Percentiles rank a stretch among this genome's conserved stretches.
These are phyloP conservation scores for Plasmodium yoelii DNA, from an alignment of 169 alveolate genomes.

Conservation along the genomic window DNA sequence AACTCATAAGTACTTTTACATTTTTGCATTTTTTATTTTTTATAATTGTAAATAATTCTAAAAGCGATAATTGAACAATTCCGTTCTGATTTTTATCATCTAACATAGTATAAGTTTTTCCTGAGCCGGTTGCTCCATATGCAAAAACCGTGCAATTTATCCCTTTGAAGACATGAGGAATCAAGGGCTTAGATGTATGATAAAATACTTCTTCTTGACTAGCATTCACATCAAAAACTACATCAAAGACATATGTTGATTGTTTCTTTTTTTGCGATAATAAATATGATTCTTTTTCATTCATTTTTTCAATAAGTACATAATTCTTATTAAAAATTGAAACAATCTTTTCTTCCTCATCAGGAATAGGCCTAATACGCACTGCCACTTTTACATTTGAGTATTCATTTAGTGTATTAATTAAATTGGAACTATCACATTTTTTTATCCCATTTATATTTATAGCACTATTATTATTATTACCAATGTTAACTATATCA, in stretches of 20 bases:
- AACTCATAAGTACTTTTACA: conserved; percentile 87
- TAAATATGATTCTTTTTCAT: conserved; percentile 80
- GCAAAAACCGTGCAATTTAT: conserved; percentile 96
- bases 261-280: conserved; percentile 86
- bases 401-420: conserved; percentile 53
- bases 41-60: conserved; percentile 87
- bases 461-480: not conserved
- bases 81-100: conserved; percentile 95
- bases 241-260: conserved; percentile 93
- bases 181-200: conserved; percentile 90
- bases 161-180: conserved; percentile 94
- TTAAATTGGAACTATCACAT: conserved; percentile 28
- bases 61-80: conserved; percentile 91
- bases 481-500: not conserved
- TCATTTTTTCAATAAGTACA: conserved; percentile 55
- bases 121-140: conserved; percentile 99
- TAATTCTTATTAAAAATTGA: conserved; percentile 72
- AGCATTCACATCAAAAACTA: conserved; percentile 91
- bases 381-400: conserved; percentile 76
- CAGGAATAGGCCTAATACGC: conserved; percentile 64
- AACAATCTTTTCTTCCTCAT: conserved; percentile 63
- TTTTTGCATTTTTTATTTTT: conserved; percentile 77
- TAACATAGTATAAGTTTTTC: conserved; percentile 98
- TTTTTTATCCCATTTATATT: not conserved
- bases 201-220: conserved; percentile 90